Conservation (phyloP, 192 early-diverging fungal species). For the Coemansia umbellata region DNA sequence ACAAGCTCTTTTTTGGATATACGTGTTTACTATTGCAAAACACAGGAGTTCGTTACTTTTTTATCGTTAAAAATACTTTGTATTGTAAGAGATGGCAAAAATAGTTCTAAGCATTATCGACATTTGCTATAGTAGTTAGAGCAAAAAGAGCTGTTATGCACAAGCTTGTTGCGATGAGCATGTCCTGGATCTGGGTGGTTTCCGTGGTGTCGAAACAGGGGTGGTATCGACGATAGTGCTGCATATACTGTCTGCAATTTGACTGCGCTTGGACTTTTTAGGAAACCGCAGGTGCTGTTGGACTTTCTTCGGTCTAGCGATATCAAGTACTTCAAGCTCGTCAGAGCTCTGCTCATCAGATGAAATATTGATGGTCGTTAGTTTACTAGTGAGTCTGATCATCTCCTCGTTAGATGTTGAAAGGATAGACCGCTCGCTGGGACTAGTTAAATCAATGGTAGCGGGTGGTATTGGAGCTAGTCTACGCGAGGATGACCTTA, state of each 20-base stretch:
- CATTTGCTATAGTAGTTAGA: too few relatives aligned
- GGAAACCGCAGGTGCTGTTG: neutral
- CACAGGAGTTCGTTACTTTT: too few relatives aligned
- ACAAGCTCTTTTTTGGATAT: too few relatives aligned
- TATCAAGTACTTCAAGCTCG: constrained; percentile 6
- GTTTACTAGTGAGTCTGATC: constrained; percentile 3
- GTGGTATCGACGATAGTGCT: neutral
- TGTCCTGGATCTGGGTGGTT: neutral
- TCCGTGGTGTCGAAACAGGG: neutral
- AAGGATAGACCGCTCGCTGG: neutral
- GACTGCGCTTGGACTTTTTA: constrained; percentile 1
- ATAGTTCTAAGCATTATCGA: neutral
- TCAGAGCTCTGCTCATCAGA: constrained; percentile 21
- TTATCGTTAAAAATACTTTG: too few relatives aligned
- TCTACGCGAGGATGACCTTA: neutral
- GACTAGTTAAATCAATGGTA: constrained; percentile 19
- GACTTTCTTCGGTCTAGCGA: neutral
- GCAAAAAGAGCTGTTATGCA: too few relatives aligned
- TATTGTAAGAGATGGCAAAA: too few relatives aligned
- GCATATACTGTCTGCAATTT: neutral
- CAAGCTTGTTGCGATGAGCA: too few relatives aligned
- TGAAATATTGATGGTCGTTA: constrained; percentile 24
- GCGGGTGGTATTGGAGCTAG: constrained; percentile 1
- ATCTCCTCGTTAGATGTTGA: constrained; percentile 1
- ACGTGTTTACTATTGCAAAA: too few relatives aligned